A percentile compares a stretch with the other conserved stretches of the same genome.
These are phyloP conservation scores for Penicillium fimorum DNA, from an alignment of 495 filamentous ascomycete genomes.

Conservation along the genomic window DNA sequence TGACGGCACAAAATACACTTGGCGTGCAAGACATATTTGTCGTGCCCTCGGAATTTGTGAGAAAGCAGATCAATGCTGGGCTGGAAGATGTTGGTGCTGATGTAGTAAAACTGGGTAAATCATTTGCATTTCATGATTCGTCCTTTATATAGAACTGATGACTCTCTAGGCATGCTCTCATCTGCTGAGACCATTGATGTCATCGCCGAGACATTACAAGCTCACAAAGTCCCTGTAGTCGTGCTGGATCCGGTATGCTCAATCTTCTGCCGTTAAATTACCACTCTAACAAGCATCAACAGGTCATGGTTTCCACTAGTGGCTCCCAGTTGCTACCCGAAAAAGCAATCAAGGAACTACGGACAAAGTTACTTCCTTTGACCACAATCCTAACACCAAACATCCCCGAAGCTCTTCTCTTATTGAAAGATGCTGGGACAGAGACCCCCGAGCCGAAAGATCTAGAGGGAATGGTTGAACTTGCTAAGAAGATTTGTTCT, in stretches of 20 bases:
- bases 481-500: conserved; percentile 63
- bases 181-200: conserved; percentile 72
- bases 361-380: conserved; percentile 66
- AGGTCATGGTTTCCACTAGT: conserved; percentile 93
- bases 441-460: conserved; percentile 48
- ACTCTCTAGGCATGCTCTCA: conserved; percentile 76
- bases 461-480: conserved; percentile 58
- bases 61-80: conserved; percentile 79
- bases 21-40: conserved; percentile 81
- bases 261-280: not conserved
- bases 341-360: conserved; percentile 62
- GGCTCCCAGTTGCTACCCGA: conserved; percentile 73
- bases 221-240: conserved; percentile 57
- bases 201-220: conserved; percentile 64
- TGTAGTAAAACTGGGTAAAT: conserved; percentile 85
- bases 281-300: conserved; percentile 14
- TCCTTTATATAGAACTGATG: not conserved
- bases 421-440: conserved; percentile 61
- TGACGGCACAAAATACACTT: conserved; percentile 91
- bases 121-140: not conserved
- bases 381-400: conserved; percentile 88
- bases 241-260: conserved; percentile 79
- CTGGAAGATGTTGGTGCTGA: conserved; percentile 82
- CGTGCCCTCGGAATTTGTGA: conserved; percentile 73
- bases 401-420: conserved; percentile 77